Evolutionary conservation across 306 rosid genomes (phyloP), one percentile per base, ranked within the genome.

Genomic region (Begonia loranthoides): DNA sequence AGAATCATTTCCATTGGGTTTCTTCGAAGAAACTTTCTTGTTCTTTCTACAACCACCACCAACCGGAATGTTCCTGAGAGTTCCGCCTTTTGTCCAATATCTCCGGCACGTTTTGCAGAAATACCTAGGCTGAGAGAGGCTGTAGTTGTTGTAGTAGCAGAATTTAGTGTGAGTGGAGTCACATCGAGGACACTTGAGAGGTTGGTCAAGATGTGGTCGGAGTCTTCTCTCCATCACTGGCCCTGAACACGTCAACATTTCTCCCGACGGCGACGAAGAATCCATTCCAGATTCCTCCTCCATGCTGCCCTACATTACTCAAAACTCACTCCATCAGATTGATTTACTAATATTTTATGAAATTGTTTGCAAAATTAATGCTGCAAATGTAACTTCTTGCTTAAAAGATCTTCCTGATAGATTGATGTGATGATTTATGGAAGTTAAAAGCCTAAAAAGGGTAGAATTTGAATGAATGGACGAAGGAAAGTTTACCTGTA

Each of bases 31-130:
- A 21, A 77, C 81, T 59, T 83, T 92, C 65, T 83, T 86, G 84
- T 83, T 92, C 83, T 92, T 92, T 48, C 96, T 57, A 40, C 96
- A 92, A 0, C 99, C 93, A 39, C 99, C 99, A 5, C 99, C 96
- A 0, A 92, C 96, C 0, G 99, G 99, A 41, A 92, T 86, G 86
- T 92, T 92, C 17, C 99, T 65, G 2, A 92, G 93, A 17, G 96
- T 92, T 4, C 99, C 99, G 0, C 99, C 99, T 69, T 86, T 80
- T 19, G 99, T 92, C 99, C 99, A 92, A 64, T 92, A 92, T 80
- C 99, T 69, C 24, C 99, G 63, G 46, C 96, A 92, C 1, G 99
- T 74, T 65, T 92, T 92, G 93, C 99, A 92, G 39, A 92, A 92
- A 74, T 92, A 92, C 69, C 96, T 70, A 6, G 96, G 99, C 69